Conservation (phyloP, 179 eudicot genomes). For the Nepenthes alata region DNA sequence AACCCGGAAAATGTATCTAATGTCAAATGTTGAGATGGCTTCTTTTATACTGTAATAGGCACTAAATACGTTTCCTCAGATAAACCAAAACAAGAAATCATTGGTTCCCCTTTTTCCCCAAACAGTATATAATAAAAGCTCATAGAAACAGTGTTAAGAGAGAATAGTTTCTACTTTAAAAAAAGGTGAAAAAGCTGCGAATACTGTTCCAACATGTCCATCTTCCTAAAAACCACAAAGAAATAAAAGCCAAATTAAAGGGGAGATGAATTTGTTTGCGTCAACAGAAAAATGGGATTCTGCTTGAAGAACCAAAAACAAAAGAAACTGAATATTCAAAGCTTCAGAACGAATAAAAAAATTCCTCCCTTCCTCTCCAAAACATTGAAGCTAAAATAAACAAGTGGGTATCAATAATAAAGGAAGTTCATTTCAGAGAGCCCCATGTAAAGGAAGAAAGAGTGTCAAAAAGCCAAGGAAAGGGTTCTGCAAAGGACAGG, state of each 20-base stretch:
- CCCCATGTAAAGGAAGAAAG: constrained; percentile 21
- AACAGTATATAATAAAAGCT: constrained; percentile 29
- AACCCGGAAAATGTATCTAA: constrained; percentile 15
- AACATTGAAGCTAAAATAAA: constrained; percentile 7
- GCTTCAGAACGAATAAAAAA: constrained; percentile 8
- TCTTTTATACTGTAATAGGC: constrained; percentile 7
- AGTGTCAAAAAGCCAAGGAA: constrained; percentile 30
- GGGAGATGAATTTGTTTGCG: constrained; percentile 20
- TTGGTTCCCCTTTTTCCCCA: constrained; percentile 43
- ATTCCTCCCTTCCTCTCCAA: not conserved
- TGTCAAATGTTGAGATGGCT: constrained; percentile 4
- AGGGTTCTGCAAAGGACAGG: constrained; percentile 17
- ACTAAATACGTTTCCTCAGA: constrained; percentile 34
- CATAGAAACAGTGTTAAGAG: constrained; percentile 13
- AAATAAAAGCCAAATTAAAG: constrained; percentile 8
- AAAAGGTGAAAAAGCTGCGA: constrained; percentile 11
- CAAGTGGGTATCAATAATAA: constrained; percentile 23
- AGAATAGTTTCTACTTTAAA: constrained; percentile 18
- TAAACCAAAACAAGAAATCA: constrained; percentile 44
- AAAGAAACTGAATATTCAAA: constrained; percentile 35
- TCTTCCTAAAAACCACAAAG: constrained; percentile 13
- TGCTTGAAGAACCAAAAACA: constrained; percentile 19
- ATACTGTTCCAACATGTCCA: constrained; percentile 4
- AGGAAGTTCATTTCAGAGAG: constrained; percentile 25
- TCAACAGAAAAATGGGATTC: constrained; percentile 17